Percentiles rank a stretch among this genome's conserved stretches.
Conservation (phyloP, 192 early-diverging fungal genomes). For the Lobulomyces angularis region DNA sequence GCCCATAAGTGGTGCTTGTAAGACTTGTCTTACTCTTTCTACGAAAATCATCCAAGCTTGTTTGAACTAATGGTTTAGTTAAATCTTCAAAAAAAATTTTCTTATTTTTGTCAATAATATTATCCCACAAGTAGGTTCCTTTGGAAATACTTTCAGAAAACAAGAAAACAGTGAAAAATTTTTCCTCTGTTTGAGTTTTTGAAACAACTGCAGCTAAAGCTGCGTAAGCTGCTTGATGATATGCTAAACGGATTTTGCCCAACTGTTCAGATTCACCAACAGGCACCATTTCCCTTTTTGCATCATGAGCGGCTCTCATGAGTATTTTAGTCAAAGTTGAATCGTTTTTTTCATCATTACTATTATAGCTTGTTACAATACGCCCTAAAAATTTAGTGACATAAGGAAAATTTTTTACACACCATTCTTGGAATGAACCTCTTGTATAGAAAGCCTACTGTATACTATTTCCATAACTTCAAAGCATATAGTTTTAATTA, state of each 20-base stretch:
- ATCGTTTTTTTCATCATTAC: slow-evolving; percentile 1
- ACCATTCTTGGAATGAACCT: slow-evolving; percentile 13
- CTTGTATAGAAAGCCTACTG: slow-evolving; percentile 3
- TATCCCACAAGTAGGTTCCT: slow-evolving; percentile 43
- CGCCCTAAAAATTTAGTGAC: slow-evolving; percentile 7
- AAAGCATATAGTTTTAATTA: slow-evolving; percentile 28
- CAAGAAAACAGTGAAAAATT: slow-evolving; percentile 42
- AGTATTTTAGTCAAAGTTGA: slow-evolving; percentile 10
- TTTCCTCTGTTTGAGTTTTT: slow-evolving; percentile 40
- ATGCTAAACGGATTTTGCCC: slow-evolving; percentile 7
- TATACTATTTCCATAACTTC: slow-evolving; percentile 38
- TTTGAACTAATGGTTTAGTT: slow-evolving; percentile 6
- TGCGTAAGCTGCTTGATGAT: slow-evolving; percentile 45
- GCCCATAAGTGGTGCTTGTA: no score
- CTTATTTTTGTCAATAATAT: slow-evolving; percentile 36
- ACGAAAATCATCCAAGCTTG: slow-evolving; percentile 17
- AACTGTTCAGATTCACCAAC: slow-evolving; percentile 1
- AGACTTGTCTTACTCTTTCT: slow-evolving; percentile 1
- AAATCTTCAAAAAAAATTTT: slow-evolving; percentile 14
- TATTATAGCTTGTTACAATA: slow-evolving; percentile 3
- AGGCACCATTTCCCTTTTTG: slow-evolving; percentile 8
- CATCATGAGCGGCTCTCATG: slow-evolving; percentile 6
- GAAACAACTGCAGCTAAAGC: slow-evolving; percentile 38
- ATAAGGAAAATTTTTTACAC: slow-evolving; percentile 6
- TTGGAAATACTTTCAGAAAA: slow-evolving; percentile 43